phyloP scores from a whole-genome alignment of 805 yeast genomes.

The Candida incommunis region DNA sequence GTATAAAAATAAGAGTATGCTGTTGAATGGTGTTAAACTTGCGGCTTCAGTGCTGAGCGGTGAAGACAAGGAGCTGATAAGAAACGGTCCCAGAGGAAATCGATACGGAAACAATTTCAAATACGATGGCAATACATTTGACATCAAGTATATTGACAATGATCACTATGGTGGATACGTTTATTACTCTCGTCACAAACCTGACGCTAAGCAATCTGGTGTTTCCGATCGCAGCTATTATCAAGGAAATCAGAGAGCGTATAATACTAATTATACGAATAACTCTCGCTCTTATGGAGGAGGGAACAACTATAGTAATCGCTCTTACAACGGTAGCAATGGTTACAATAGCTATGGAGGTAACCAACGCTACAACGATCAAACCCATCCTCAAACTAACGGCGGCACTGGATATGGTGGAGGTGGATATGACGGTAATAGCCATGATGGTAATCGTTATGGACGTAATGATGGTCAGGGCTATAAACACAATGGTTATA shows the following conservation, averaged over 20 bases:
- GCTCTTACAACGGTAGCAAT: background rate
- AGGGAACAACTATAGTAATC: background rate
- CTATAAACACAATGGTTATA: background rate
- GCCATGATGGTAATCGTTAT: background rate
- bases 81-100: background rate
- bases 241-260: background rate
- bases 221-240: no score
- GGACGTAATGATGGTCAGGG: conserved; percentile 3
- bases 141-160: background rate
- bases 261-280: no score
- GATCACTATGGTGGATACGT: background rate
- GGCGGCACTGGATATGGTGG: background rate
- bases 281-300: background rate
- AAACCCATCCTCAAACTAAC: no score
- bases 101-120: background rate
- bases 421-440: background rate
- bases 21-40: conserved; percentile 61
- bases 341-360: background rate
- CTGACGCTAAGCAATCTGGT: background rate
- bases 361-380: no score
- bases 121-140: background rate
- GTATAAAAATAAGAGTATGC: conserved; percentile 54
- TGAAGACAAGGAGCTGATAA: conserved; percentile 48
- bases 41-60: conserved; percentile 43
- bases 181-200: background rate